Conservation (phyloP, 208 protist species). For the Trypanosoma boissoni region DNA sequence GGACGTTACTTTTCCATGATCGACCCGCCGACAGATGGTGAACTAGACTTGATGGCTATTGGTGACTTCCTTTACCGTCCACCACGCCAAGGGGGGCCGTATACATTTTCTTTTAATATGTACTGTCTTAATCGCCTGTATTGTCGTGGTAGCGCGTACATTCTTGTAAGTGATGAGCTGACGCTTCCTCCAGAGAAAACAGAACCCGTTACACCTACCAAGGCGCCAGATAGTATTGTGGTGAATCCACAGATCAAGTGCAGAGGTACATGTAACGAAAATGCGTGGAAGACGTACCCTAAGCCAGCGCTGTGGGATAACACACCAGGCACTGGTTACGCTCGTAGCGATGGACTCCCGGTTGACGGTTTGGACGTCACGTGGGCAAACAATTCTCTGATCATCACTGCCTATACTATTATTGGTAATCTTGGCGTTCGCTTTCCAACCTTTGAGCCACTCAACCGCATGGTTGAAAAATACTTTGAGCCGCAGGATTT, state of each 20-base stretch:
- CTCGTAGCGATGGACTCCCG: constrained; percentile 46
- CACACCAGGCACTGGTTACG: constrained; percentile 41
- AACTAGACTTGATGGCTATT: constrained; percentile 40
- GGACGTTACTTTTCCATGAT: constrained; percentile 75
- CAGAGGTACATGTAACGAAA: constrained; percentile 60
- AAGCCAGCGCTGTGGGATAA: constrained; percentile 60
- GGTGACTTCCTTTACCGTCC: constrained; percentile 76
- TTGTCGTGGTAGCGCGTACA: constrained; percentile 69
- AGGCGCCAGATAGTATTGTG: constrained; percentile 27
- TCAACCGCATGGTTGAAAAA: constrained; percentile 29
- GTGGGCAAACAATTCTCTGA: constrained; percentile 63
- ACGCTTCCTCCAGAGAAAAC: constrained; percentile 28
- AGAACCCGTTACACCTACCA: constrained; percentile 1
- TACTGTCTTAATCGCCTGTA: constrained; percentile 55
- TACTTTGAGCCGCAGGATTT: constrained; percentile 70
- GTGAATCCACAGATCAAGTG: constrained; percentile 69
- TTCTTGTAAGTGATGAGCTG: constrained; percentile 47
- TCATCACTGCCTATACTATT: constrained; percentile 59
- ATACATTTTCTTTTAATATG: constrained; percentile 68
- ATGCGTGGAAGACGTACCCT: constrained; percentile 72
- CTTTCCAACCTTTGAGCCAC: constrained; percentile 79
- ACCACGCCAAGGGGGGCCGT: constrained; percentile 29
- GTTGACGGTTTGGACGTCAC: constrained; percentile 54
- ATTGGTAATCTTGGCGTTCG: constrained; percentile 81
- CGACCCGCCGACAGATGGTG: constrained; percentile 34